Evolutionary conservation across 2,329 filamentous ascomycete genomes (phyloP), one percentile per base, ranked within the genome.

Genomic region (Apiospora rasikravindrae): DNA sequence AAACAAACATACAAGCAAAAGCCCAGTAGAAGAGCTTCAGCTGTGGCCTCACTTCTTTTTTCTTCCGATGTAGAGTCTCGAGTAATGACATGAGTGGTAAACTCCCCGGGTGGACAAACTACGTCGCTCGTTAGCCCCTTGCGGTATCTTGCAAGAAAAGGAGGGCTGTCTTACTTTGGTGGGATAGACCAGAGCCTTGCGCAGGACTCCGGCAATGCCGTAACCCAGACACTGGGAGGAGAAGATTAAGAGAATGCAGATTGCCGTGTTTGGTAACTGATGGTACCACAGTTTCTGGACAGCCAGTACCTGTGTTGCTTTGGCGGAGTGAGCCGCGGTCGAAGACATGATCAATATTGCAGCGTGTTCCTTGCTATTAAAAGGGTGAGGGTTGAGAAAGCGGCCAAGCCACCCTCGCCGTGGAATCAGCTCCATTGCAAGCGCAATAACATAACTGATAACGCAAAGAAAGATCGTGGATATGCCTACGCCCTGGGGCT

Each of bases 181-280:
- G 0, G 86, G 86, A 72, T 85, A 84, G 0, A 88, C 81, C 13
- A 87, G 76, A 4, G 84, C 80, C 26, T 82, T 80, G 16, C 87
- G 82, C 75, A 88, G 76, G 29, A 88, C 72, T 16, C 86, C 86
- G 5, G 84, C 83, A 57, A 88, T 77, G 42, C 86, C 86, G 53
- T 85, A 88, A 0, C 86, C 86, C 24, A 88, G 80, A 13, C 85
- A 78, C 67, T 87, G 86, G 2, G 86, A 86, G 0, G 86, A 86
- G 11, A 88, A 75, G 0, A 82, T 79, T 44, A 86, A 75, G 73
- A 88, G 84, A 69, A 88, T 82, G n/a, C 67, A 69, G 19, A 70
- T 45, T 2, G 77, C 83, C 6, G 80, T 78, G 73, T 79, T 83
- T 1, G 84, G 80, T 22, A 81, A 78, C 11, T 81, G 77, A 24